Conservation (phyloP, 768 basidiomycete species). For the Phaeotremella fagi region DNA sequence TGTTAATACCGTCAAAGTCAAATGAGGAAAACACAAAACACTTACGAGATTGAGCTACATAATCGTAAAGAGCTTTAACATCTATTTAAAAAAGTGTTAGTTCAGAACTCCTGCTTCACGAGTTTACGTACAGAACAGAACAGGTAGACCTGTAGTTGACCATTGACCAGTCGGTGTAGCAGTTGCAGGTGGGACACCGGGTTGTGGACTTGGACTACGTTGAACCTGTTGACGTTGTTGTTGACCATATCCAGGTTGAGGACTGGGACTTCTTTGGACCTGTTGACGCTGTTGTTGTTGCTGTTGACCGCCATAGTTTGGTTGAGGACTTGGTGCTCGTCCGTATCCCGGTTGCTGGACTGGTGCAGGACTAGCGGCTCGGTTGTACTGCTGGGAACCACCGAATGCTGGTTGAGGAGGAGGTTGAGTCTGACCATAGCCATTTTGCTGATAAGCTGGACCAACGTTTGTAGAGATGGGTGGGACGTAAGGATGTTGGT, state of each 20-base stretch:
- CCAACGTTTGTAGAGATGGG: neutral
- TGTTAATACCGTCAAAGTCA: conserved; percentile 50
- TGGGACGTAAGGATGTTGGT: conserved; percentile 1
- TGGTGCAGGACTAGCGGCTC: conserved; percentile 35
- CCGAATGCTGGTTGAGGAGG: conserved; percentile 2
- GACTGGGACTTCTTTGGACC: conserved; percentile 30
- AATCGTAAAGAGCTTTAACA: conserved; percentile 77
- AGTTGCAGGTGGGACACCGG: conserved; percentile 49
- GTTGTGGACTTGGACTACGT: conserved; percentile 34
- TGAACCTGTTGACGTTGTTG: conserved; percentile 9
- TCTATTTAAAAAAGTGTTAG: conserved; percentile 8
- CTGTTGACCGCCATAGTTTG: conserved; percentile 13
- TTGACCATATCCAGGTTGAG: conserved; percentile 45
- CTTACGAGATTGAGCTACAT: conserved; percentile 60
- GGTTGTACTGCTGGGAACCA: conserved; percentile 2
- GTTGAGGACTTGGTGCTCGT: conserved; percentile 20
- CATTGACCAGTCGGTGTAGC: conserved; percentile 65
- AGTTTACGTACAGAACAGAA: conserved; percentile 70
- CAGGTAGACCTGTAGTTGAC: conserved; percentile 73
- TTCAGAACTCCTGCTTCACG: neutral
- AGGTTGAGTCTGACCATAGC: conserved; percentile 10
- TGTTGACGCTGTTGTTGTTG: conserved; percentile 17
- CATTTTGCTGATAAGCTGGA: conserved; percentile 2
- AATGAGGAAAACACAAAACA: neutral
- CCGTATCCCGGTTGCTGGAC: conserved; percentile 5